These are phyloP conservation scores for Emiliania huxleyi DNA, from an alignment of 78 protist species.

Conservation along the genomic window DNA sequence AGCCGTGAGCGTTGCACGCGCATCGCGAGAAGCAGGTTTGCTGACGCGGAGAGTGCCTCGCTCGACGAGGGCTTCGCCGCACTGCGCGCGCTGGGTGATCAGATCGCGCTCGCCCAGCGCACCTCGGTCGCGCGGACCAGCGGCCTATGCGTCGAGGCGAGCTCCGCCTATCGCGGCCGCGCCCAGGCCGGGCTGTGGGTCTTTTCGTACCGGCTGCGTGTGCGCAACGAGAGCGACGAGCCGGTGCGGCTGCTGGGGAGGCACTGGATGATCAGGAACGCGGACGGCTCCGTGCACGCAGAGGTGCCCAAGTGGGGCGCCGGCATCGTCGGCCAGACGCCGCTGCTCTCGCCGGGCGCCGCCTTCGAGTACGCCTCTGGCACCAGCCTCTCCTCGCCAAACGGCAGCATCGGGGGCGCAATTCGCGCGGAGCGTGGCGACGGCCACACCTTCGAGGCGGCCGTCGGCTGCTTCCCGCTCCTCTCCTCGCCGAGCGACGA, in stretches of 20 bases:
- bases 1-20: too few species aligned
- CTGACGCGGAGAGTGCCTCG: too few species aligned
- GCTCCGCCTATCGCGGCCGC: too few species aligned
- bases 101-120: too few species aligned
- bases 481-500: too few species aligned
- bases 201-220: too few species aligned
- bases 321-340: background rate
- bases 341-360: background rate
- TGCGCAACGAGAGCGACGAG: background rate
- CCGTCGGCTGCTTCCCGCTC: background rate
- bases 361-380: background rate
- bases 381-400: background rate
- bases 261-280: background rate
- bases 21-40: too few species aligned
- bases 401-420: background rate
- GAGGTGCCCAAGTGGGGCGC: background rate
- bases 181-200: too few species aligned
- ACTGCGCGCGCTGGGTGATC: too few species aligned
- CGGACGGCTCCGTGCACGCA: background rate
- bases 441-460: background rate
- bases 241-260: background rate
- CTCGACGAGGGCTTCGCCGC: too few species aligned
- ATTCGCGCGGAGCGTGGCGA: background rate
- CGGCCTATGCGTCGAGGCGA: too few species aligned
- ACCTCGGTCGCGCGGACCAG: too few species aligned